These are phyloP conservation scores for Globisporangium spiculum DNA, from an alignment of 352 stramenopile species.

Conservation along the genomic window DNA sequence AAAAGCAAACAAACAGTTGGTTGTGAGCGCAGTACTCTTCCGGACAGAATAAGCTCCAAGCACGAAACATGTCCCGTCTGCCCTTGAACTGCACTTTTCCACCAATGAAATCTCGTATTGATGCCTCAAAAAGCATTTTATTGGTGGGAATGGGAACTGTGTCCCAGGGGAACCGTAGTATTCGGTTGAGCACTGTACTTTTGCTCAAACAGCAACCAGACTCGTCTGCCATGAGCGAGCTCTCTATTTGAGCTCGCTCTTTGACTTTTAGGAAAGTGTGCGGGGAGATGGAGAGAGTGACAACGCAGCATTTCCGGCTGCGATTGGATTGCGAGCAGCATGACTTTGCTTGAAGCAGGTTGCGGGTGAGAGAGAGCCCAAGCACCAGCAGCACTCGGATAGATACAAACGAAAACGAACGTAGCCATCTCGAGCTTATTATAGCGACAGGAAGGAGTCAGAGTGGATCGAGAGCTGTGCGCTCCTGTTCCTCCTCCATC, in stretches of 20 bases:
- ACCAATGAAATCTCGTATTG: not conserved
- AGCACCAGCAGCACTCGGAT: not conserved
- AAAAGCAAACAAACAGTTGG: slow-evolving; percentile 4
- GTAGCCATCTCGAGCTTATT: not conserved
- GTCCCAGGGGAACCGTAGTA: not conserved
- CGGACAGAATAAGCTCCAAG: slow-evolving; percentile 7
- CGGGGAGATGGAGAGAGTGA: too few relatives aligned
- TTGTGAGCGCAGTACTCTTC: slow-evolving; percentile 1
- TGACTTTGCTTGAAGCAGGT: not conserved
- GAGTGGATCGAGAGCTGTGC: too few relatives aligned
- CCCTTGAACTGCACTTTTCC: not conserved
- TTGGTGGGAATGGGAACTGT: not conserved
- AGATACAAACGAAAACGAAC: not conserved
- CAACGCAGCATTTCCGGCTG: not conserved
- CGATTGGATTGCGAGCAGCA: not conserved
- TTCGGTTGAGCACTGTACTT: not conserved
- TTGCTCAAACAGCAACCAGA: not conserved
- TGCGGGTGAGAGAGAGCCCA: too few relatives aligned
- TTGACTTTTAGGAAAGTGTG: too few relatives aligned
- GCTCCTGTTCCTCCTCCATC: not conserved
- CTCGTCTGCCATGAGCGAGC: not conserved
- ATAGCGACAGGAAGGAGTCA: too few relatives aligned
- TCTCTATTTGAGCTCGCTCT: too few relatives aligned
- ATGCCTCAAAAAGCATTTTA: not conserved
- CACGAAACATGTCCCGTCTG: not conserved